Evolutionary conservation across 768 basidiomycete species (phyloP).

Genomic region (Mycena maculata): DNA sequence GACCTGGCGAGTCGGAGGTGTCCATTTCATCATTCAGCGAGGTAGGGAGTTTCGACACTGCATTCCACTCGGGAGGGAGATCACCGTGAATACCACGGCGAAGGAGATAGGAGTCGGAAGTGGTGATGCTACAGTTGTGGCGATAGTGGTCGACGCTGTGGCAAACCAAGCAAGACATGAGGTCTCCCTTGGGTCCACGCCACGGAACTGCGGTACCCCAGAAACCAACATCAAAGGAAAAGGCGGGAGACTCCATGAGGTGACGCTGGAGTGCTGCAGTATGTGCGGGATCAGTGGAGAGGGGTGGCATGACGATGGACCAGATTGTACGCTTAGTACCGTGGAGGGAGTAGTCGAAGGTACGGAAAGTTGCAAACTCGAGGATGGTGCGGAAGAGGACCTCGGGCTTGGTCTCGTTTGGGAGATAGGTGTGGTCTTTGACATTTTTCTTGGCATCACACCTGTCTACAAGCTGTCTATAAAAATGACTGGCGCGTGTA

Average conservation of each 20-base stretch:
- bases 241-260: conserved; percentile 7
- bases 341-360: background rate
- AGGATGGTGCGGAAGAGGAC: background rate
- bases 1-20: background rate
- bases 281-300: background rate
- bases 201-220: background rate
- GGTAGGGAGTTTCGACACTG: background rate
- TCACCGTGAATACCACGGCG: background rate
- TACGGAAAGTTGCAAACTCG: no score
- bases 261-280: background rate
- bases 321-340: background rate
- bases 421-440: conserved; percentile 1
- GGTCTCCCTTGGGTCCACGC: conserved; percentile 1
- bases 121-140: background rate
- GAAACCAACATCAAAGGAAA: background rate
- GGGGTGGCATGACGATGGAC: background rate
- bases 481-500: no score
- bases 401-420: background rate
- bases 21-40: no score
- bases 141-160: conserved; percentile 3
- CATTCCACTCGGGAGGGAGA: background rate
- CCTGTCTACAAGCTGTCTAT: no score
- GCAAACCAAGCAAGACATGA: conserved; percentile 1
- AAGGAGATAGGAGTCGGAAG: background rate
- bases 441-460: no score